phyloP scores from a whole-genome alignment of 495 filamentous ascomycete species.

The Pyrenopolyporus hunteri region DNA sequence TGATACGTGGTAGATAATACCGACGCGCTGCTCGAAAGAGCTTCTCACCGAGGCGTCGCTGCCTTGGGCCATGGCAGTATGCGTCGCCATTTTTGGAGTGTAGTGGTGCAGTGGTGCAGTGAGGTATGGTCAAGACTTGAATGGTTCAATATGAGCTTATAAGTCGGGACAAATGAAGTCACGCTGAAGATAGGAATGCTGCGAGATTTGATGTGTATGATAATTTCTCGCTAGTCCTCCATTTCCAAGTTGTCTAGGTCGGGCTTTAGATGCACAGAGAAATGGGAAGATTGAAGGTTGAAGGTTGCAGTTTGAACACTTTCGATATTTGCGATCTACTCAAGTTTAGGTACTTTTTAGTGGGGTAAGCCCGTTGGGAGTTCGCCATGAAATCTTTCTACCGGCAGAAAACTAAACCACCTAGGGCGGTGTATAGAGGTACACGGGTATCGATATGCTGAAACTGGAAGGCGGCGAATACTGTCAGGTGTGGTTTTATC shows the following conservation, averaged over 20 bases:
- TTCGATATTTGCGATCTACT: not conserved
- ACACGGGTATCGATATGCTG: no score
- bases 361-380: not conserved
- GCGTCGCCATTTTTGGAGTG: slow-evolving; percentile 35
- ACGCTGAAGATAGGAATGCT: no score
- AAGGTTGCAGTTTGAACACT: not conserved
- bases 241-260: no score
- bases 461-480: not conserved
- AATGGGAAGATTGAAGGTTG: not conserved
- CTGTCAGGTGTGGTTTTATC: not conserved
- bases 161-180: no score
- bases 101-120: no score
- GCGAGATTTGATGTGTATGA: no score
- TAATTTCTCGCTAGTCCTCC: no score
- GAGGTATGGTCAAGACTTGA: no score
- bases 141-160: no score
- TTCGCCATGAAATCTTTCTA: slow-evolving; percentile 23
- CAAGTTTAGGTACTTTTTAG: not conserved
- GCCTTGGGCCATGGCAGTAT: slow-evolving; percentile 44
- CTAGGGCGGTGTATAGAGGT: slow-evolving; percentile 2
- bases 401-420: slow-evolving; percentile 18
- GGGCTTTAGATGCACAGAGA: not conserved
- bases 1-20: slow-evolving; percentile 38
- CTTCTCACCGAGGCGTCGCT: slow-evolving; percentile 40
- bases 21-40: slow-evolving; percentile 38